Conservation (phyloP, 306 rosid genomes). For the Betula pendula region DNA sequence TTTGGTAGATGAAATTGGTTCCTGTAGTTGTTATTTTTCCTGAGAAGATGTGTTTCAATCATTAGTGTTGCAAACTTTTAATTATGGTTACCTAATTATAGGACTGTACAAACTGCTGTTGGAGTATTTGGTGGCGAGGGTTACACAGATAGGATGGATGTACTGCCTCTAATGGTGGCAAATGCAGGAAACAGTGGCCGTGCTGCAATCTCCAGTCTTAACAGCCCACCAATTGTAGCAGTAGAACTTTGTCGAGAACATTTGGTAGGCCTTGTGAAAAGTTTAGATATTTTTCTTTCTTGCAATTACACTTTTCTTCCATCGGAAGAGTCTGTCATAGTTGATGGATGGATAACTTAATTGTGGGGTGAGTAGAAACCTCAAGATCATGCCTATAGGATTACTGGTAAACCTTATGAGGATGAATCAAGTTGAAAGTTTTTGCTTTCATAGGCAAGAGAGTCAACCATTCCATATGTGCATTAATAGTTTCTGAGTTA, state of each 20-base stretch:
- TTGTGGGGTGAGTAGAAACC: not conserved
- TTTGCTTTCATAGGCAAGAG: not conserved
- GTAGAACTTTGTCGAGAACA: constrained; percentile 90
- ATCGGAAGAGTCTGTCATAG: not conserved
- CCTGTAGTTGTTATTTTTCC: not conserved
- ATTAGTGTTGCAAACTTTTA: constrained; percentile 12
- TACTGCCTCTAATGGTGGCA: constrained; percentile 65
- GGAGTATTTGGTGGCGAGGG: constrained; percentile 87
- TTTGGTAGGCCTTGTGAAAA: constrained; percentile 56
- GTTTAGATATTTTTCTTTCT: not conserved
- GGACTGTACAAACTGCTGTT: constrained; percentile 96
- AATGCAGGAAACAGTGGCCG: constrained; percentile 62
- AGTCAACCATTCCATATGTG: not conserved
- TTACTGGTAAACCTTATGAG: constrained; percentile 2
- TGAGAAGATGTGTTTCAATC: not conserved
- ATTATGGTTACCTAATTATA: constrained; percentile 31
- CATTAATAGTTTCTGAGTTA: not conserved
- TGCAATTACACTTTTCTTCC: not conserved
- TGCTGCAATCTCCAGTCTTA: constrained; percentile 66
- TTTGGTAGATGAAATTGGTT: not conserved
- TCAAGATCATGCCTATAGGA: not conserved
- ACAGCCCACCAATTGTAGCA: constrained; percentile 76
- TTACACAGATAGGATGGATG: constrained; percentile 46
- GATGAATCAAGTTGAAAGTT: not conserved
- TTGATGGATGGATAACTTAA: not conserved